Evolutionary conservation across 345 rosid genomes (phyloP).

Genomic region (Camelina hispida): DNA sequence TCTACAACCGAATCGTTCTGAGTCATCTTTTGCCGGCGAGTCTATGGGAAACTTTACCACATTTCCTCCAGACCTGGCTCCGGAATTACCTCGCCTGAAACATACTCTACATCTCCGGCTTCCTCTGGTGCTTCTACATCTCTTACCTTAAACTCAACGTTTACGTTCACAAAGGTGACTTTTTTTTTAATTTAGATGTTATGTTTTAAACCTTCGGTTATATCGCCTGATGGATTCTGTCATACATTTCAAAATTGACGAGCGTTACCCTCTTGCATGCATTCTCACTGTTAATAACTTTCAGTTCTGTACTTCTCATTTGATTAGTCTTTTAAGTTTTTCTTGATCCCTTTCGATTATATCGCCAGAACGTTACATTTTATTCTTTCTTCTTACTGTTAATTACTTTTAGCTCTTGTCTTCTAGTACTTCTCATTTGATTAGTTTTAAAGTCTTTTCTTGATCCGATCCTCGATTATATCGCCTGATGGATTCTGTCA

Average conservation of each 20-base stretch:
- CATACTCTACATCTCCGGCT: slow-evolving; percentile 64
- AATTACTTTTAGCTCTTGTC: background rate
- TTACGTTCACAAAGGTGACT: slow-evolving; percentile 62
- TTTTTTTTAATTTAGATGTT: background rate
- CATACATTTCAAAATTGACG: background rate
- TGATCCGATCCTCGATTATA: background rate
- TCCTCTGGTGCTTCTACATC: slow-evolving; percentile 83
- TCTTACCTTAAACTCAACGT: slow-evolving; percentile 71
- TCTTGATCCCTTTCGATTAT: too few relatives aligned
- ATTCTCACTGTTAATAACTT: background rate
- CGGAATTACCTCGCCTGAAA: slow-evolving; percentile 71
- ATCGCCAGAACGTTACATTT: too few relatives aligned
- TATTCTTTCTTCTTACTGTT: background rate
- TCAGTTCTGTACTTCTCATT: background rate
- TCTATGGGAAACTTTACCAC: slow-evolving; percentile 69
- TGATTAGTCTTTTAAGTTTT: background rate
- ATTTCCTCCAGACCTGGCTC: slow-evolving; percentile 74
- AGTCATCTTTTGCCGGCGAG: slow-evolving; percentile 56
- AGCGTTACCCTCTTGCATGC: background rate
- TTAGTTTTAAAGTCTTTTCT: slow-evolving; percentile 47
- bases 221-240: background rate
- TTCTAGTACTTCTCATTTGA: too few relatives aligned
- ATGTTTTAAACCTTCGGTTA: background rate
- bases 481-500: background rate
- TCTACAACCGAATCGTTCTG: slow-evolving; percentile 67